phyloP scores from a whole-genome alignment of 2,329 filamentous ascomycete species.

The Apiospora rasikravindrae region DNA sequence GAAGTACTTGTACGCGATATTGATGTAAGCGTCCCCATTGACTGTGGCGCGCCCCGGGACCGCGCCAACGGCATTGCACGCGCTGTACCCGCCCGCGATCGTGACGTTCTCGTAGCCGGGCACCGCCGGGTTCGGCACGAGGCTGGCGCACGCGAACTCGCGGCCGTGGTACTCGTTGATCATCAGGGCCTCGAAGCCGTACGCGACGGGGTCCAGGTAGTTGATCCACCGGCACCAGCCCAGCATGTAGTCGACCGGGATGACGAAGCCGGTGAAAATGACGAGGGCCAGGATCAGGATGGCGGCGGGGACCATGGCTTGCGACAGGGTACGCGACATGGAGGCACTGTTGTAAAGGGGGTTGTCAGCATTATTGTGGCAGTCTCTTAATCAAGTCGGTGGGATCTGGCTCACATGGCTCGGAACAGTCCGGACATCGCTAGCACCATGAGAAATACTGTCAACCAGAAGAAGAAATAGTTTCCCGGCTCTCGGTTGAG shows the following conservation, averaged over 20 bases:
- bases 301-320: constrained; percentile 59
- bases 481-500: constrained; percentile 59
- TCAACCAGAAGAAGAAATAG: constrained; percentile 79
- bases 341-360: constrained; percentile 50
- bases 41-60: constrained; percentile 59
- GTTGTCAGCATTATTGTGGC: neutral
- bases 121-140: constrained; percentile 38
- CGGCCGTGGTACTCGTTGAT: constrained; percentile 73
- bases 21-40: constrained; percentile 66
- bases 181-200: constrained; percentile 75
- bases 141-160: constrained; percentile 60
- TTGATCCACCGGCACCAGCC: constrained; percentile 79
- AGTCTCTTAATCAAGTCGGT: too few species aligned
- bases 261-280: constrained; percentile 64
- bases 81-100: neutral
- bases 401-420: constrained; percentile 52
- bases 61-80: constrained; percentile 58
- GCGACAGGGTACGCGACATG: constrained; percentile 67
- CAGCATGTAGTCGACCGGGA: constrained; percentile 62
- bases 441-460: constrained; percentile 71
- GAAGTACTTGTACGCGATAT: constrained; percentile 59
- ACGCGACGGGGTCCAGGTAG: constrained; percentile 75
- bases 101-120: neutral
- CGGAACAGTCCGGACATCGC: constrained; percentile 80
- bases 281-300: constrained; percentile 64